Conservation (phyloP, 169 alveolate genomes). For the Plasmodium fragile region DNA sequence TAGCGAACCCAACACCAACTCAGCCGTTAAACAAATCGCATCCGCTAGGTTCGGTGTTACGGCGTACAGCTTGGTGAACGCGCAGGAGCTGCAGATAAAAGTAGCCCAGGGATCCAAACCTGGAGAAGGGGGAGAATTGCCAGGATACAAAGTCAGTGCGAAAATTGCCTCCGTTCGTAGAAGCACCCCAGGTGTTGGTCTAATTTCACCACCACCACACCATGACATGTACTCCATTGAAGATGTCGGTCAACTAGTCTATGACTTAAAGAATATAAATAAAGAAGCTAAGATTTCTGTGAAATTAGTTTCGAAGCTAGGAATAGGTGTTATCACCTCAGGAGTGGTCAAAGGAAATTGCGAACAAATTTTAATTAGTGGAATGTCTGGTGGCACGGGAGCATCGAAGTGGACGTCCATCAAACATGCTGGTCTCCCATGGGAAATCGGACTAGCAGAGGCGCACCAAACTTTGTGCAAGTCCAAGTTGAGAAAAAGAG, state of each 20-base stretch:
- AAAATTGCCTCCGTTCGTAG: conserved; percentile 86
- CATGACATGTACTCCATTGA: conserved; percentile 90
- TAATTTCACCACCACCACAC: conserved; percentile 89
- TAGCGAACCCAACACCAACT: conserved; percentile 68
- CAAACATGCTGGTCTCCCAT: conserved; percentile 86
- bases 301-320: conserved; percentile 86
- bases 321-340: conserved; percentile 85
- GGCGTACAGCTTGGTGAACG: conserved; percentile 83
- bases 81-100: conserved; percentile 85
- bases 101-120: conserved; percentile 90
- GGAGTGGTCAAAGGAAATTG: conserved; percentile 89
- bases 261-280: conserved; percentile 85
- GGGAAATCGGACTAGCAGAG: conserved; percentile 90
- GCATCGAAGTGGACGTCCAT: conserved; percentile 88
- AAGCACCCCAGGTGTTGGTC: conserved; percentile 87
- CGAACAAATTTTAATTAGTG: conserved; percentile 84
- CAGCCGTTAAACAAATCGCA: conserved; percentile 86
- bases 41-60: conserved; percentile 88
- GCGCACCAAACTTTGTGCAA: conserved; percentile 84
- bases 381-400: conserved; percentile 89
- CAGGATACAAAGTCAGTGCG: conserved; percentile 89
- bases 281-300: conserved; percentile 85
- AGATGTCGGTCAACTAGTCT: conserved; percentile 87
- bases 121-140: conserved; percentile 91
- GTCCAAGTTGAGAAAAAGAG: conserved; percentile 82